Conservation (phyloP, 495 filamentous ascomycete species). For the Podospora didyma region DNA sequence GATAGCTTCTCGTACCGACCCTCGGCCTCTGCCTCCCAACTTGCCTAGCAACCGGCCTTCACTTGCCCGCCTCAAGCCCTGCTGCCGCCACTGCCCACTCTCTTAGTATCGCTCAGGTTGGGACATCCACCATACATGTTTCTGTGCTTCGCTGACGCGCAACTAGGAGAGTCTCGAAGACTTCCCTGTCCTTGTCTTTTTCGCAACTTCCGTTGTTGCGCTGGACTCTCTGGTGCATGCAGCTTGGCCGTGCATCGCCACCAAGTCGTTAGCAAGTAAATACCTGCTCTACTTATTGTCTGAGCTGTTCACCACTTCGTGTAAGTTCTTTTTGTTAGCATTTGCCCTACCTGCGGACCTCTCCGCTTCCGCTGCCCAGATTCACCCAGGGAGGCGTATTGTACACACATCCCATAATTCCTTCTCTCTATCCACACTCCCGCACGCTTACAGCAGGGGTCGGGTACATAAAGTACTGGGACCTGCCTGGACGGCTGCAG, state of each 20-base stretch:
- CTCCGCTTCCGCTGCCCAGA: background rate
- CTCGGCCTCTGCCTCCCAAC: background rate
- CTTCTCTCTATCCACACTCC: background rate
- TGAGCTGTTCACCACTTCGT: background rate
- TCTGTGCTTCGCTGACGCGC: slow-evolving; percentile 16
- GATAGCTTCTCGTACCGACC: background rate
- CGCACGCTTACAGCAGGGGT: slow-evolving; percentile 4
- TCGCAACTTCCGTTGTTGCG: slow-evolving; percentile 10
- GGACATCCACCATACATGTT: no score
- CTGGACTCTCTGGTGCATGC: background rate
- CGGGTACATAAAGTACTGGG: slow-evolving; percentile 6
- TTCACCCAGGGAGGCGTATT: background rate
- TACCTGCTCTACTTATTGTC: background rate
- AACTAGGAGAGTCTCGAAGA: slow-evolving; percentile 9
- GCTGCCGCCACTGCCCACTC: no score
- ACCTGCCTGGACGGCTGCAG: slow-evolving; percentile 8
- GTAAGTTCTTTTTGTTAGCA: background rate
- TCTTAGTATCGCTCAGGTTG: no score
- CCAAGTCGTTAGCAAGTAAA: slow-evolving; percentile 4
- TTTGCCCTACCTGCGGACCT: slow-evolving; percentile 1
- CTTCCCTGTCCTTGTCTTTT: no score
- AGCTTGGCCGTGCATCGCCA: background rate
- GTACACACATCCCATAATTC: slow-evolving; percentile 2
- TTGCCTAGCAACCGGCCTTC: no score
- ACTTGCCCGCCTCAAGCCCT: no score